Conservation (phyloP, 2,329 filamentous ascomycete genomes). For the Ustulina deusta region DNA sequence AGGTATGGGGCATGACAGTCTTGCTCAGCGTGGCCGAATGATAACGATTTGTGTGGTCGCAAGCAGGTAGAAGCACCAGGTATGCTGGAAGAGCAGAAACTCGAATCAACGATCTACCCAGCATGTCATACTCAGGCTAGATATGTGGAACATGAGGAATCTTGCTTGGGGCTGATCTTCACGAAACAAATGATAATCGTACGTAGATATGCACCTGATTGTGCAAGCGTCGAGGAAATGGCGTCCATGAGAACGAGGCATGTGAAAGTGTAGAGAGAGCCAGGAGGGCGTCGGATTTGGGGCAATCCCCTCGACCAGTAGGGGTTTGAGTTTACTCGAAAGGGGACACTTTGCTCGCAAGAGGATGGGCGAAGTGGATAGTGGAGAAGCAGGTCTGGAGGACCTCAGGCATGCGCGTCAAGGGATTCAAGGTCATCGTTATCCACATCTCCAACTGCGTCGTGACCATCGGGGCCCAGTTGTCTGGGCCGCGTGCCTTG, state of each 20-base stretch:
- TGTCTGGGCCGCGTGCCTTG: neutral
- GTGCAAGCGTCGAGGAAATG: neutral
- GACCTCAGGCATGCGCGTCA: neutral
- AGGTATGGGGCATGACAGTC: too few species aligned
- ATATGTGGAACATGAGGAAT: neutral
- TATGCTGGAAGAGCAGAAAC: too few species aligned
- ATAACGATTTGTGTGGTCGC: too few species aligned
- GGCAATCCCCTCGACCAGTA: neutral
- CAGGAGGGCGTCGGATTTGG: neutral
- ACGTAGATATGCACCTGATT: neutral
- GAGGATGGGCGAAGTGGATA: neutral
- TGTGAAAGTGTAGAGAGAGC: neutral
- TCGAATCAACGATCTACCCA: neutral
- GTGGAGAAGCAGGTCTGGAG: slow-evolving; percentile 5
- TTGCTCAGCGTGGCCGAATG: too few species aligned
- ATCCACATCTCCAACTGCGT: neutral
- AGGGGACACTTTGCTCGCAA: neutral
- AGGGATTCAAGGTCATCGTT: neutral
- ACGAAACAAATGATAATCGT: neutral
- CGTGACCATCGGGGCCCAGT: slow-evolving; percentile 1
- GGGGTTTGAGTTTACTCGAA: neutral
- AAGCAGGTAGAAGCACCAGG: too few species aligned
- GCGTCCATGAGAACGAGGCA: neutral
- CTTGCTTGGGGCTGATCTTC: neutral
- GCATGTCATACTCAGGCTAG: neutral